Percentiles rank a stretch among this genome's conserved stretches.
Conservation (phyloP, 2,329 filamentous ascomycete species). For the Phyllosticta capitalensis region DNA sequence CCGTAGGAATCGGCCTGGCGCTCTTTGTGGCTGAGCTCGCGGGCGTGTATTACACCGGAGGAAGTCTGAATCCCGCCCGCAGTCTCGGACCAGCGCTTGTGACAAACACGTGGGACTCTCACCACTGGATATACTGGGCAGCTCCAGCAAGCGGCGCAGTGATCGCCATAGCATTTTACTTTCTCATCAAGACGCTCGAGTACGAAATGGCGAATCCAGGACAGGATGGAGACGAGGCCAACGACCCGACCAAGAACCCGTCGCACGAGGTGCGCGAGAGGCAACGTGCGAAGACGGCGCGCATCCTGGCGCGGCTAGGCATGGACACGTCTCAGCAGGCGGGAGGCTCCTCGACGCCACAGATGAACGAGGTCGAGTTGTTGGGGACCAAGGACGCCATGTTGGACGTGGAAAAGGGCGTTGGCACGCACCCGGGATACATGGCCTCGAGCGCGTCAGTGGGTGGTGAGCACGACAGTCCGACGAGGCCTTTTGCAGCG, state of each 20-base stretch:
- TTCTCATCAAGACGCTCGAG: constrained; percentile 31
- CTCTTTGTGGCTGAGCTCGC: constrained; percentile 16
- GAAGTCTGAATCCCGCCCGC: constrained; percentile 38
- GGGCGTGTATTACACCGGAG: constrained; percentile 34
- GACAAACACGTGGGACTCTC: constrained; percentile 28
- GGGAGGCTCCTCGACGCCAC: neutral
- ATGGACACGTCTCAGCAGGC: neutral
- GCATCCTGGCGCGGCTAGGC: constrained; percentile 5
- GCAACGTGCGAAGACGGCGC: constrained; percentile 9
- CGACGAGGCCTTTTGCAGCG: neutral
- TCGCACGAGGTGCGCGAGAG: constrained; percentile 10
- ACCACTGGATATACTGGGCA: constrained; percentile 42
- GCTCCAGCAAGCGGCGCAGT: constrained; percentile 32
- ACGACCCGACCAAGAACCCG: constrained; percentile 12
- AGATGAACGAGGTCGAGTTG: neutral
- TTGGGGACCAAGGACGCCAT: neutral
- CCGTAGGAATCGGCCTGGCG: constrained; percentile 17
- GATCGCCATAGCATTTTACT: constrained; percentile 30
- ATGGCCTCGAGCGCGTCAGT: constrained; percentile 2
- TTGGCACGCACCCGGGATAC: neutral
- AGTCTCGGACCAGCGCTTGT: constrained; percentile 37
- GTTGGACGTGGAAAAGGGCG: constrained; percentile 4
- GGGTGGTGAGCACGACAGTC: constrained; percentile 1
- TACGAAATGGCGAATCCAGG: constrained; percentile 35
- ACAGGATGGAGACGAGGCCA: constrained; percentile 27